Evolutionary conservation across 1,139 yeast genomes (phyloP).

Genomic region (Debaryomyces subglobosus): DNA sequence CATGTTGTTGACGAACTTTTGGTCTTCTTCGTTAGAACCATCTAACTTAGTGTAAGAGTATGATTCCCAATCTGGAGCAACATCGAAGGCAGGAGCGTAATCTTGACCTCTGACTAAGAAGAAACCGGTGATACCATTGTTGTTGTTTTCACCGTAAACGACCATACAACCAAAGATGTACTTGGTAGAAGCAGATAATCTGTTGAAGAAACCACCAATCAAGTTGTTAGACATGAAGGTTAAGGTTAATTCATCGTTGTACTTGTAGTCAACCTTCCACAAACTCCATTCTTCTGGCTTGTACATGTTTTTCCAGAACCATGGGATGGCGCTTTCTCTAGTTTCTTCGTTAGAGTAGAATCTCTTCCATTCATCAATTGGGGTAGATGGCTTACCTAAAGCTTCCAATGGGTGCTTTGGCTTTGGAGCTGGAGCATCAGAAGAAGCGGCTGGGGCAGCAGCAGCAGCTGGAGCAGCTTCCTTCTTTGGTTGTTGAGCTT

Average conservation of each 20-base stretch:
- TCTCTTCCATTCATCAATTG: slow-evolving; percentile 96
- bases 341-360: slow-evolving; percentile 96
- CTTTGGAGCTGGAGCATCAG: slow-evolving; percentile 56
- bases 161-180: slow-evolving; percentile 92
- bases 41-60: slow-evolving; percentile 50
- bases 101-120: slow-evolving; percentile 97
- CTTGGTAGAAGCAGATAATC: slow-evolving; percentile 89
- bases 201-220: slow-evolving; percentile 97
- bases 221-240: slow-evolving; percentile 99
- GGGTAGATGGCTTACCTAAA: slow-evolving; percentile 72
- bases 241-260: slow-evolving; percentile 95
- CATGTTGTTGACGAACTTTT: slow-evolving; percentile 50
- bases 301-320: slow-evolving; percentile 94
- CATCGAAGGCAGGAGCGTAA: slow-evolving; percentile 86
- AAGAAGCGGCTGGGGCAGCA: slow-evolving; percentile 48
- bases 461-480: slow-evolving; percentile 32
- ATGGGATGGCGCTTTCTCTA: slow-evolving; percentile 91
- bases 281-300: slow-evolving; percentile 93
- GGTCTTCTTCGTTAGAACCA: slow-evolving; percentile 37
- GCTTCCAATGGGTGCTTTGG: slow-evolving; percentile 91
- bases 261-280: slow-evolving; percentile 95
- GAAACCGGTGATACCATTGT: slow-evolving; percentile 96
- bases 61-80: slow-evolving; percentile 99
- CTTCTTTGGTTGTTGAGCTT: slow-evolving; percentile 24
- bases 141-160: slow-evolving; percentile 98